phyloP scores from a whole-genome alignment of 108 stramenopile species.

The Fragilaria radians region DNA sequence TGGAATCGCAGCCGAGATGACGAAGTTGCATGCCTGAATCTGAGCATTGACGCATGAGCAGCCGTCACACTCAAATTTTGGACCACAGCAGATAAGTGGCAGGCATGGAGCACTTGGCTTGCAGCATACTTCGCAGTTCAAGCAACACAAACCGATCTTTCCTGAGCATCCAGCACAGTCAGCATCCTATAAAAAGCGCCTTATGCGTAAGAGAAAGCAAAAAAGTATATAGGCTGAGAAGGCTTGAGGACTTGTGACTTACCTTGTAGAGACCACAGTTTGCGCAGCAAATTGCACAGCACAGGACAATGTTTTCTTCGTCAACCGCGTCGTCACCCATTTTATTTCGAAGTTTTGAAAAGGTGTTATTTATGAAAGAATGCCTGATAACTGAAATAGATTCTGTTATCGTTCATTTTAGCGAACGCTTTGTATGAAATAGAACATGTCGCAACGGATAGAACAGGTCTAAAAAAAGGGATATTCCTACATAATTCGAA shows the following conservation, averaged over 20 bases:
- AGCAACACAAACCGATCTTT: conserved; percentile 56
- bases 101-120: conserved; percentile 52
- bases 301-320: conserved; percentile 56
- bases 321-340: conserved; percentile 55
- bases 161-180: conserved; percentile 56
- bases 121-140: conserved; percentile 55
- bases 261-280: conserved; percentile 29
- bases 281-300: conserved; percentile 66
- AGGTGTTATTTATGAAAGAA: not conserved
- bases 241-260: not conserved
- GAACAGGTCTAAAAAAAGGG: no score
- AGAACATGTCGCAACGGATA: no score
- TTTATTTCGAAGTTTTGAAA: conserved; percentile 1
- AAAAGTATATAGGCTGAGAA: no score
- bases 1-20: conserved; percentile 52
- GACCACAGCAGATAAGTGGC: conserved; percentile 29
- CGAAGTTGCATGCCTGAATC: conserved; percentile 57
- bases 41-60: conserved; percentile 45
- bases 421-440: no score
- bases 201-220: no score
- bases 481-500: no score
- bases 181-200: conserved; percentile 2
- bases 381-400: no score
- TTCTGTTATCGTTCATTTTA: no score
- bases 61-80: conserved; percentile 7